These are phyloP conservation scores for Acorus calamus DNA, from an alignment of 106 monocot species.

Conservation along the genomic window DNA sequence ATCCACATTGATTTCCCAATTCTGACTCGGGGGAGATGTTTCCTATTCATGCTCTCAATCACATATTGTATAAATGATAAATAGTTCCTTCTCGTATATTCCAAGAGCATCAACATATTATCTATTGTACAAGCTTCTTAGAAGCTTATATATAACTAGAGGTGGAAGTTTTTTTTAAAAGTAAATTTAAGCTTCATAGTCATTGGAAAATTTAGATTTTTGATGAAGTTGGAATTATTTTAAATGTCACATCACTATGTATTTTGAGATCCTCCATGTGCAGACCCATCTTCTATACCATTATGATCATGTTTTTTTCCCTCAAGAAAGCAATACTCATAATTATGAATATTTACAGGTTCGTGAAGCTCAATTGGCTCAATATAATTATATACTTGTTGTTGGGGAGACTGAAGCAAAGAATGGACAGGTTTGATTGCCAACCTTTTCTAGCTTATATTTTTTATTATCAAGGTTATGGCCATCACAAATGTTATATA, in stretches of 20 bases:
- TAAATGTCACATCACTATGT: not conserved
- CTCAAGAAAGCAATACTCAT: not conserved
- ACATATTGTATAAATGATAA: too few relatives aligned
- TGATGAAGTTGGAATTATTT: too few relatives aligned
- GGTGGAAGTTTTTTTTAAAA: too few relatives aligned
- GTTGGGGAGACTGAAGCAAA: constrained; percentile 85
- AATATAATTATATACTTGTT: constrained; percentile 90
- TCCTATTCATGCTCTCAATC: too few relatives aligned
- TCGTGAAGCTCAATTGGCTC: constrained; percentile 80
- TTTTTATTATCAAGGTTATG: not conserved
- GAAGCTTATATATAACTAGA: too few relatives aligned
- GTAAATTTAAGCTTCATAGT: too few relatives aligned
- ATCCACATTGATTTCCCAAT: too few relatives aligned
- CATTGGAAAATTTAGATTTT: too few relatives aligned
- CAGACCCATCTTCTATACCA: not conserved
- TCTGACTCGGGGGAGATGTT: too few relatives aligned
- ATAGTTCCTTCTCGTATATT: too few relatives aligned
- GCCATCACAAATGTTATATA: not conserved
- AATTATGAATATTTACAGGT: constrained; percentile 34
- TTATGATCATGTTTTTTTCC: not conserved
- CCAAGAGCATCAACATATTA: too few relatives aligned
- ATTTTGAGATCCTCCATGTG: not conserved
- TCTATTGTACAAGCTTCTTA: too few relatives aligned
- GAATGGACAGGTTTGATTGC: constrained; percentile 45
- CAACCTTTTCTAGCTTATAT: not conserved